Evolutionary conservation across 2,329 filamentous ascomycete genomes (phyloP), one percentile per base, ranked within the genome.

Genomic region (Diaporthe sp.): DNA sequence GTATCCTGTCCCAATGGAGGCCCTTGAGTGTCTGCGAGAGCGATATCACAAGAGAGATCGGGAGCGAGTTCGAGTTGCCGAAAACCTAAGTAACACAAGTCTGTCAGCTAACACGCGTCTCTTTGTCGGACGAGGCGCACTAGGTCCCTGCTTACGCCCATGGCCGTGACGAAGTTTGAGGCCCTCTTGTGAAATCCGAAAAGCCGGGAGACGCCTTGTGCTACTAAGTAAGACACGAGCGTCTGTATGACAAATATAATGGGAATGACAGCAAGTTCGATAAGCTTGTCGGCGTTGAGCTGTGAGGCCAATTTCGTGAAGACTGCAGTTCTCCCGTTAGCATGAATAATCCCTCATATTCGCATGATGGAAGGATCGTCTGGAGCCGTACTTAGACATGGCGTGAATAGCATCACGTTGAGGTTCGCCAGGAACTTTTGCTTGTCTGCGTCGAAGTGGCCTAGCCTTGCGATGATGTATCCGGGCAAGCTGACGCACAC

Each of bases 261-360:
- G n/a, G 97, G 97, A 75, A 99, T 99, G 77, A 99, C 93, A 78
- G 94, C 95, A 52, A 99, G 90, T 74, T 98, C 97, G 77, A 91
- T 88, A 69, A 99, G 90, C 84, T 98, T 98, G 76, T 97, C 93
- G 72, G 95, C 94, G 60, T 94, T 98, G 74, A 99, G 89, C 84
- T 99, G 96, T 1, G 95, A 97, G 9, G 96, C 97, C 52, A 99
- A 90, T 84, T 99, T 99, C 22, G 95, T 98, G 84, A 98, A 99
- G 83, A 99, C 95, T 97, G 77, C 12, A 68, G 70, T 50, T 74
- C 71, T 55, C 40, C 35, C 30, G 77, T 83, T 77, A 81, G 77
- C 42, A 33, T 17, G 61, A 35, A 38, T 9, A 38, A 15, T 42
- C 52, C 52, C 19, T 60, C 55, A 5, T 38, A 28, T 30, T 10